Percentiles rank a stretch among this genome's conserved stretches.
Conservation (phyloP, 176 grass and related monocot genomes). For the Elaeis guineensis region DNA sequence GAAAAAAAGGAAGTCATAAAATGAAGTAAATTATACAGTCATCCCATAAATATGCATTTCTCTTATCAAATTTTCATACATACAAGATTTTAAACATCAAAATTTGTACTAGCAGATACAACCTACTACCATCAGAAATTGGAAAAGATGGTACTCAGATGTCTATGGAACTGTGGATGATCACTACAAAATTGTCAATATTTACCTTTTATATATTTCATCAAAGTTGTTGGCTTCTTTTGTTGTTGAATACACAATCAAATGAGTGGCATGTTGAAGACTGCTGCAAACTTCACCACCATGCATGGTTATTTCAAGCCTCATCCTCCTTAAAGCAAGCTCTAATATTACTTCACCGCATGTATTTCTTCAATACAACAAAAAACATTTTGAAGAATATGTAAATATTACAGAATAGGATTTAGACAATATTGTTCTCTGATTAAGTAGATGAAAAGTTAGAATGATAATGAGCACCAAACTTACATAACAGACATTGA, state of each 20-base stretch:
- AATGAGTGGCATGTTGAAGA: constrained; percentile 67
- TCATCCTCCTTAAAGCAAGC: constrained; percentile 65
- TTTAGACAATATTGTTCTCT: too few species aligned
- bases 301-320: constrained; percentile 77
- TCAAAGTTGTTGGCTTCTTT: constrained; percentile 61
- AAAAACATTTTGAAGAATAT: constrained; percentile 7
- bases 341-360: constrained; percentile 70
- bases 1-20: too few species aligned
- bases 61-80: too few species aligned
- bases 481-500: constrained; percentile 53
- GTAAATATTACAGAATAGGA: neutral
- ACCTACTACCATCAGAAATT: too few species aligned
- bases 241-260: constrained; percentile 67
- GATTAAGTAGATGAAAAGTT: constrained; percentile 27
- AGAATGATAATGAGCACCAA: neutral
- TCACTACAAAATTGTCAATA: neutral
- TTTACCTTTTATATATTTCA: constrained; percentile 76
- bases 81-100: too few species aligned
- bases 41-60: too few species aligned
- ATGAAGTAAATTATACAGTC: too few species aligned
- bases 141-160: too few species aligned
- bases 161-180: too few species aligned
- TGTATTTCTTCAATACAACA: constrained; percentile 42
- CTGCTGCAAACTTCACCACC: constrained; percentile 68
- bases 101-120: too few species aligned